A percentile compares a stretch with the other conserved stretches of the same genome.
Conservation (phyloP, 306 rosid genomes). For the Arachis stenosperma region DNA sequence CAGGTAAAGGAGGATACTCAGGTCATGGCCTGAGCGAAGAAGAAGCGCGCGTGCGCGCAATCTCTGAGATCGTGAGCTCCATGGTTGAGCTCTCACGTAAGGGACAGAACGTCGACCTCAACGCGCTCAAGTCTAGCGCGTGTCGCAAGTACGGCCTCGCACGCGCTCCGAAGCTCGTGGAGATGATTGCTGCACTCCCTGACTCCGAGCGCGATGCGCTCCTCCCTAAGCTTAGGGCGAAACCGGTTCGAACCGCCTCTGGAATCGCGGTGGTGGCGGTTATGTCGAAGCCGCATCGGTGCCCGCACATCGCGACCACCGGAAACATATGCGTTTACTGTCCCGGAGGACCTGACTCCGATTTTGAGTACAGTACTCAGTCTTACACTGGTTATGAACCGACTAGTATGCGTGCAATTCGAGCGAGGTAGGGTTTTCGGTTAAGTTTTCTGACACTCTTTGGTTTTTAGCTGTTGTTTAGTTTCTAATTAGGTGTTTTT, state of each 20-base stretch:
- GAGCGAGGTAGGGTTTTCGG: slow-evolving; percentile 71
- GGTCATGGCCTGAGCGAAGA: slow-evolving; percentile 86
- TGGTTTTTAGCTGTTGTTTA: not conserved
- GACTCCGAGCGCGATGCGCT: slow-evolving; percentile 85
- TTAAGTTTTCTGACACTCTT: not conserved
- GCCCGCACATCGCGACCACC: slow-evolving; percentile 95
- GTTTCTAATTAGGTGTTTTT: not conserved
- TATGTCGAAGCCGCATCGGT: slow-evolving; percentile 97
- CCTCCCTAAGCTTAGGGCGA: slow-evolving; percentile 92
- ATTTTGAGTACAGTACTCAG: slow-evolving; percentile 95
- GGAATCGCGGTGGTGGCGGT: slow-evolving; percentile 97
- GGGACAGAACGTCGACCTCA: slow-evolving; percentile 87
- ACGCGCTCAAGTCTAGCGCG: slow-evolving; percentile 85
- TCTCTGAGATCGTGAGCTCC: slow-evolving; percentile 85
- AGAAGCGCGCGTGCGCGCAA: slow-evolving; percentile 93
- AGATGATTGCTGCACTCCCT: slow-evolving; percentile 93
- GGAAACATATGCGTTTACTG: slow-evolving; percentile 97
- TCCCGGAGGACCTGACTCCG: slow-evolving; percentile 97
- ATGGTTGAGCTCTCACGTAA: slow-evolving; percentile 89
- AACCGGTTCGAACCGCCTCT: slow-evolving; percentile 93
- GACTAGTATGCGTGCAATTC: slow-evolving; percentile 97
- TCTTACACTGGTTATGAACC: slow-evolving; percentile 99
- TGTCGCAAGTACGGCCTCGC: slow-evolving; percentile 97
- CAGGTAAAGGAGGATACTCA: slow-evolving; percentile 85
- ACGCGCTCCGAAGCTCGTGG: slow-evolving; percentile 94